Evolutionary conservation across 345 rosid species (phyloP), one percentile per base, ranked within the genome.

Genomic region (Erysimum cheiranthoides): DNA sequence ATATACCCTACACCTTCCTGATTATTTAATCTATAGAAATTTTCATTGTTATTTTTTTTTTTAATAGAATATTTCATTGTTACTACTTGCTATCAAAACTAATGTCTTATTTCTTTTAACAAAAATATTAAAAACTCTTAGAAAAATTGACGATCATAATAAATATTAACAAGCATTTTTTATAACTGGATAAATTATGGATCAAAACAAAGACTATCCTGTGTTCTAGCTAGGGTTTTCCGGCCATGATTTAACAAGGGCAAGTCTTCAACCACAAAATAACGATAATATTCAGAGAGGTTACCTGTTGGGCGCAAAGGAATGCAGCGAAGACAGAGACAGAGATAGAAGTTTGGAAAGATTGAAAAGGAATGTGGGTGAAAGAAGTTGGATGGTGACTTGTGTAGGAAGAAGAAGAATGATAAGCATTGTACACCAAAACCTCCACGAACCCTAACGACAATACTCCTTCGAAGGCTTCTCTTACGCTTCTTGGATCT

Each of bases 401-500:
- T 75, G 79, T 39, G 79, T 59, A 40, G 45, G 76, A 71, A 27
- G 88, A 70, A 27, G 83, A 75, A 5, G 86, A 82, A 46, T 85
- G 86, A 61, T 90, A 82, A 3, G 97, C 97, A 85, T 94, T 94
- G 78, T 94, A 94, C 12, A 94, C 91, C 43, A 94, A 88, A 36
- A 94, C 89, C 78, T 94, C 93, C 12, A 94, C 91, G 36, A 89
- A 92, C 46, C 98, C 98, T 42, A 94, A 86, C 0, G 98, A 94
- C 14, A 92, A 86, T 17, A 94, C 97, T 18, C 97, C 97, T 82
- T 94, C 98, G 66, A 94, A 94, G 31, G 98, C 98, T 80, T 92
- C 96, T 78, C 88, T 85, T 46, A 92, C 86, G 62, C 98, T 94
- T 76, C 84, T 87, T 16, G 86, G 79, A 47, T 92, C 97, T 50